Evolutionary conservation across 768 basidiomycete genomes (phyloP), one percentile per base, ranked within the genome.

Genomic region (Suillus hirtellus): DNA sequence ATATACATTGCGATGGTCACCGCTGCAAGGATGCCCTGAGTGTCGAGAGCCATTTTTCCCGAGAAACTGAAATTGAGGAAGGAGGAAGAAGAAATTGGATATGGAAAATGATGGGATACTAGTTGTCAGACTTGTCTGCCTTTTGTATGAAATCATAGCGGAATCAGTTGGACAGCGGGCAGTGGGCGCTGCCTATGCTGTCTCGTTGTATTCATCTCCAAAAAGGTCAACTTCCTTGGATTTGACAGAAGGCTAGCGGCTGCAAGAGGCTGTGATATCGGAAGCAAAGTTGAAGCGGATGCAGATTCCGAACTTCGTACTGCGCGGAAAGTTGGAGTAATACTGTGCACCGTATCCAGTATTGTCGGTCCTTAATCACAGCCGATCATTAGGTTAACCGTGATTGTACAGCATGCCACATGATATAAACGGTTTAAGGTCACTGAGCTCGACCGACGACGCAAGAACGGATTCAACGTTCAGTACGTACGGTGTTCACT

Each of bases 1-100:
- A 81, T 69, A 72, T 89, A 90, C 64, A 87, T 82, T 15, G 74
- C 83, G 52, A 91, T 77, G 66, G 84, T 79, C 7, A 84, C 86
- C 2, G 84, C 84, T 38, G 87, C 81, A 64, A 90, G 83, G 64
- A 82, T 80, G 27, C 81, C 82, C 61, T 79, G 79, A 1, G 73
- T 64, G 63, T 80, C 71, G 49, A 82, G 73, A 37, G 73, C 21
- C 75, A 81, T 78, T 56, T 63, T 64, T 63, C 10, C 49, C 40
- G 63, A 53, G 1, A 52, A 21, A 64, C 11, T 54, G 24, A 27
- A 42, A 21, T 54, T 38, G 21, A 42, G 17, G 61, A 55, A 35
- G 40, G 40, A 47, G 54, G 43, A 31, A 9, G 61, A 46, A 37
- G 55, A 50, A 47, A 46, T 31, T 31, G 31, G 59, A 37, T 49